phyloP scores from a whole-genome alignment of 139 green algal genomes.

The Chlorella sp. region DNA sequence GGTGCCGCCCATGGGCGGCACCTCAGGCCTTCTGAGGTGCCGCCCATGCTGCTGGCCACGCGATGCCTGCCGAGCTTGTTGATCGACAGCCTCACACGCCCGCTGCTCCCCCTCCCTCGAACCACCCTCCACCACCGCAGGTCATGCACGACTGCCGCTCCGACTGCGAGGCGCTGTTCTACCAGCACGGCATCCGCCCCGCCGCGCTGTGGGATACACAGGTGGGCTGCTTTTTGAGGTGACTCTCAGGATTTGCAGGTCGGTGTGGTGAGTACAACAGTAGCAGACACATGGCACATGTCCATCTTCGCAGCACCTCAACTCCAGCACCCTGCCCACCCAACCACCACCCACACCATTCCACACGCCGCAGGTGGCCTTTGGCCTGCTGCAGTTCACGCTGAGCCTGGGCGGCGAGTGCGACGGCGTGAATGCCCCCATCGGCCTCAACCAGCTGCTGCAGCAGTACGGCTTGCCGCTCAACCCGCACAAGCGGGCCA shows the following conservation, averaged over 20 bases:
- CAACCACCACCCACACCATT: neutral
- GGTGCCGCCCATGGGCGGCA: too few relatives aligned
- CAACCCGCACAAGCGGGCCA: slow-evolving; percentile 27
- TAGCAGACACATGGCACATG: too few relatives aligned
- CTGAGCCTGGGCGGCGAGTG: neutral
- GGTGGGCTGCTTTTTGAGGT: neutral
- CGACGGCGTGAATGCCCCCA: neutral
- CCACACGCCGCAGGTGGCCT: slow-evolving; percentile 17
- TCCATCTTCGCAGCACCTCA: too few relatives aligned
- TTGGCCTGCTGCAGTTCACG: slow-evolving; percentile 22
- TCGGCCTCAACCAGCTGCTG: slow-evolving; percentile 27
- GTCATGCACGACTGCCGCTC: slow-evolving; percentile 37
- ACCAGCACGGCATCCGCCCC: slow-evolving; percentile 14
- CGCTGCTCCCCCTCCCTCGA: neutral
- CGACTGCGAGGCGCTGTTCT: slow-evolving; percentile 35
- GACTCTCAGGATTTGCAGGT: neutral
- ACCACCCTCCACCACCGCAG: neutral
- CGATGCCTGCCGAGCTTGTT: too few relatives aligned
- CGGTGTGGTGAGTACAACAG: too few relatives aligned
- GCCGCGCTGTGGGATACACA: slow-evolving; percentile 21
- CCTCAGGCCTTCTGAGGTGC: too few relatives aligned
- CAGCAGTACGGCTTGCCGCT: slow-evolving; percentile 1
- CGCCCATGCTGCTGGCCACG: too few relatives aligned
- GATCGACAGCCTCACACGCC: neutral
- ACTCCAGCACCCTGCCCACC: too few relatives aligned